Percentiles rank a stretch among this genome's conserved stretches.
These are phyloP conservation scores for Cucumis melo DNA, from an alignment of 306 rosid genomes.

Conservation along the genomic window DNA sequence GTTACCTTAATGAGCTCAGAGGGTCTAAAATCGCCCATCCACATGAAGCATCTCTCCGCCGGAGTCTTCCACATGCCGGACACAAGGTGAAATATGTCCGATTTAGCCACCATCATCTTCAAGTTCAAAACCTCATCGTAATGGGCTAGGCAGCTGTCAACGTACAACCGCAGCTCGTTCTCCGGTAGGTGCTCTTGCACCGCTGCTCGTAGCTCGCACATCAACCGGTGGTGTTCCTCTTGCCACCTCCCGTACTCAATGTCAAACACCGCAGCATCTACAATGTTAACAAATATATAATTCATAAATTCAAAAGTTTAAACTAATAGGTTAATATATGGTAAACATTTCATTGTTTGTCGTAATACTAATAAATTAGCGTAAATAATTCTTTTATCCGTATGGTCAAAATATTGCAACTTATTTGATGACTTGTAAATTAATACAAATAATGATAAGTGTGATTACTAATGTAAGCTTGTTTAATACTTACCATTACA, in stretches of 20 bases:
- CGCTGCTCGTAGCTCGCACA: conserved; percentile 79
- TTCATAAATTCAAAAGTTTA: not conserved
- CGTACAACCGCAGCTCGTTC: conserved; percentile 59
- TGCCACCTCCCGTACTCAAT: conserved; percentile 73
- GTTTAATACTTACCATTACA: not conserved
- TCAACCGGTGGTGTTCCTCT: conserved; percentile 70
- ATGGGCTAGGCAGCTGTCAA: conserved; percentile 62
- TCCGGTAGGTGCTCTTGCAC: conserved; percentile 71
- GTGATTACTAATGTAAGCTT: not conserved
- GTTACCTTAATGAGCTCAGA: conserved; percentile 89
- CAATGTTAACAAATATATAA: not conserved
- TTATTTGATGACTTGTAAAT: not conserved
- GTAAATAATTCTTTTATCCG: too few species aligned
- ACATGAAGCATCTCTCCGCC: conserved; percentile 86
- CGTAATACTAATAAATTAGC: too few species aligned
- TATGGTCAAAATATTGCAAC: too few species aligned
- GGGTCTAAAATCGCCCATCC: conserved; percentile 91
- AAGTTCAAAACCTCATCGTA: conserved; percentile 54
- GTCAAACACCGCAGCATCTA: conserved; percentile 75
- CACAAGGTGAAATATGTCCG: conserved; percentile 68
- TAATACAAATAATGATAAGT: not conserved
- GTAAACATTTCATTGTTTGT: too few species aligned
- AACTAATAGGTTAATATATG: not conserved
- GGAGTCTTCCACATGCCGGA: conserved; percentile 96
- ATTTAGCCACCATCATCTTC: conserved; percentile 58